Percentiles rank a stretch among this genome's conserved stretches.
These are phyloP conservation scores for Claviceps sp. DNA, from an alignment of 2,329 filamentous ascomycete species.

Conservation along the genomic window DNA sequence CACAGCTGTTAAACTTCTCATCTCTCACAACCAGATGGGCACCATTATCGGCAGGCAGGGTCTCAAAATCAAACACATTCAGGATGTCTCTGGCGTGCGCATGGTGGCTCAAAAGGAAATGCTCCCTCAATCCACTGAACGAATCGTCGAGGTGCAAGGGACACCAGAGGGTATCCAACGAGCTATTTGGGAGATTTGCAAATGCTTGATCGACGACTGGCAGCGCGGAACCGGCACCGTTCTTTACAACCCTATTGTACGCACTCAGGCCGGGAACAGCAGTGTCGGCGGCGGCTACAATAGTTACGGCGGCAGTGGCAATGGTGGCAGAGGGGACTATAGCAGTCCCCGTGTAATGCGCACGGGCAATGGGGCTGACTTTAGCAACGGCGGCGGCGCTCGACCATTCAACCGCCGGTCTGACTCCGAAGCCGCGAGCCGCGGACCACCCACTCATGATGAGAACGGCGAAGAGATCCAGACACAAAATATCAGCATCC, in stretches of 20 bases:
- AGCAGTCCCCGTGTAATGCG: slow-evolving; percentile 67
- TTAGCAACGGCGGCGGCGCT: slow-evolving; percentile 63
- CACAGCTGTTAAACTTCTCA: slow-evolving; percentile 87
- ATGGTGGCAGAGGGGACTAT: slow-evolving; percentile 35
- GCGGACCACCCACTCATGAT: slow-evolving; percentile 76
- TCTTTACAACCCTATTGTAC: slow-evolving; percentile 90
- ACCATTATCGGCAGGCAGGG: slow-evolving; percentile 96
- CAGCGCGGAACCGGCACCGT: slow-evolving; percentile 94
- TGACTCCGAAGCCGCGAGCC: slow-evolving; percentile 65
- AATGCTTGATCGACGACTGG: slow-evolving; percentile 95
- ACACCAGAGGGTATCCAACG: slow-evolving; percentile 91
- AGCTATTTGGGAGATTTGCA: slow-evolving; percentile 96
- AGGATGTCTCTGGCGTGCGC: slow-evolving; percentile 88
- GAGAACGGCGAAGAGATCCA: slow-evolving; percentile 97
- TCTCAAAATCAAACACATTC: slow-evolving; percentile 98
- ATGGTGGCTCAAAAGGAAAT: slow-evolving; percentile 99
- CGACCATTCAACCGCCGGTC: slow-evolving; percentile 66
- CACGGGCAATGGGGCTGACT: slow-evolving; percentile 94
- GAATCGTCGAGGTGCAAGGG: slow-evolving; percentile 93
- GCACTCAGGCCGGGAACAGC: slow-evolving; percentile 54
- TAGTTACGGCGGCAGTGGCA: slow-evolving; percentile 20
- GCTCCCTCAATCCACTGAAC: slow-evolving; percentile 96
- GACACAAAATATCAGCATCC: slow-evolving; percentile 98
- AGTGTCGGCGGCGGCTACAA: slow-evolving; percentile 27
- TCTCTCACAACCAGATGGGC: slow-evolving; percentile 99